Conservation (phyloP, 495 filamentous ascomycete genomes). For the Xeromyces bisporus region DNA sequence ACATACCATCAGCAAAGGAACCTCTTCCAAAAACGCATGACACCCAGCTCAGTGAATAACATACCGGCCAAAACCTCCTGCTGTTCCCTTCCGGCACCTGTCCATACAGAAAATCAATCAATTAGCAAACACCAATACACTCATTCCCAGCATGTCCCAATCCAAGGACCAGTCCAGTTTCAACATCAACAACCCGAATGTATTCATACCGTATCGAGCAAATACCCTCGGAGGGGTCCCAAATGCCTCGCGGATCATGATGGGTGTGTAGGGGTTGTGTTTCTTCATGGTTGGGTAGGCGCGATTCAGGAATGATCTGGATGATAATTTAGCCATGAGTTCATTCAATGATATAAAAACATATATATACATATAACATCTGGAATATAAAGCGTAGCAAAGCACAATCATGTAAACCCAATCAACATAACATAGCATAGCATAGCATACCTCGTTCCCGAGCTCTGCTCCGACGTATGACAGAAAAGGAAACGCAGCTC, state of each 20-base stretch:
- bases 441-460: slow-evolving; percentile 50
- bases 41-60: slow-evolving; percentile 3
- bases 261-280: slow-evolving; percentile 87
- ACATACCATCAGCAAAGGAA: slow-evolving; percentile 6
- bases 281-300: slow-evolving; percentile 99
- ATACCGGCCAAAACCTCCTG: slow-evolving; percentile 63
- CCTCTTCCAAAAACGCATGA: slow-evolving; percentile 1
- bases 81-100: slow-evolving; percentile 81
- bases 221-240: slow-evolving; percentile 71
- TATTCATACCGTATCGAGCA: slow-evolving; percentile 70
- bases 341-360: too few species aligned
- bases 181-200: not conserved
- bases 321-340: too few species aligned
- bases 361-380: too few species aligned
- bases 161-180: not conserved
- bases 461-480: slow-evolving; percentile 78
- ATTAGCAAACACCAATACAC: slow-evolving; percentile 3
- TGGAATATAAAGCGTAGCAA: not conserved
- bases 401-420: slow-evolving; percentile 5
- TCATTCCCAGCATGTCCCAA: not conserved
- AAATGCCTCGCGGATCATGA: slow-evolving; percentile 80
- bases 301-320: slow-evolving; percentile 71
- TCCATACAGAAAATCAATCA: not conserved
- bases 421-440: too few species aligned
- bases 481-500: slow-evolving; percentile 96